Evolutionary conservation across 148 eudicot species (phyloP).

Genomic region (Polygonum maritimum): DNA sequence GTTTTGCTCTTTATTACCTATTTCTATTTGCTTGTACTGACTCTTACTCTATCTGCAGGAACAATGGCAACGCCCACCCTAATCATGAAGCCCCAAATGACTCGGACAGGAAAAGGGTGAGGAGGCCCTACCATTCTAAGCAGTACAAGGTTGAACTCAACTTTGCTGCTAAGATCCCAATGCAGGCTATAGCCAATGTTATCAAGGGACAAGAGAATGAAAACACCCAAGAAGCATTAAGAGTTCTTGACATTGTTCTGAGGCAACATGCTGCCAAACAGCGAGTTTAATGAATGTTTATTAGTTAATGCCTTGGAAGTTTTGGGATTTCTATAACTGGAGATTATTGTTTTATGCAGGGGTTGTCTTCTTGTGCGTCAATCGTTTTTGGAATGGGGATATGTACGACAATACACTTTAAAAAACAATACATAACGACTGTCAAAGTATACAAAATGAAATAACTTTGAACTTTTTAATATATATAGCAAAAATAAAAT

Average conservation of each 20-base stretch:
- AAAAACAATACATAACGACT: no score
- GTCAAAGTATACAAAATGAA: no score
- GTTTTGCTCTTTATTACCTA: not conserved
- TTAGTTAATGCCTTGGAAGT: not conserved
- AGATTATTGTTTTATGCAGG: constrained; percentile 20
- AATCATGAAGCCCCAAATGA: constrained; percentile 31
- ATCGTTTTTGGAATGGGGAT: constrained; percentile 38
- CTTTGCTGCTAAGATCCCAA: constrained; percentile 92
- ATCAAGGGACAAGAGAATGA: constrained; percentile 83
- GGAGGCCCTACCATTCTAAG: constrained; percentile 71
- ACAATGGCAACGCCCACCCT: constrained; percentile 49
- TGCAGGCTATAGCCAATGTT: constrained; percentile 85
- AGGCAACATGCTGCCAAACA: constrained; percentile 96
- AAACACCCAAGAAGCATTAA: constrained; percentile 71
- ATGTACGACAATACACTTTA: no score
- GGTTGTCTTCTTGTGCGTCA: constrained; percentile 93
- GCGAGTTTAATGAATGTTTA: constrained; percentile 28
- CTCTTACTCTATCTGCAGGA: constrained; percentile 24
- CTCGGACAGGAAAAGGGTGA: constrained; percentile 47
- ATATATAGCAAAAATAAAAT: no score
- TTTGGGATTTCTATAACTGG: not conserved
- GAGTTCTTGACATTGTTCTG: constrained; percentile 82
- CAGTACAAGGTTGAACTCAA: constrained; percentile 79
- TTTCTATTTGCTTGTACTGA: not conserved
- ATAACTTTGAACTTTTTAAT: no score